A percentile compares a stretch with the other conserved stretches of the same genome.
Evolutionary conservation across 2,329 filamentous ascomycete species (phyloP).

Genomic region (Colletotrichum truncatum): DNA sequence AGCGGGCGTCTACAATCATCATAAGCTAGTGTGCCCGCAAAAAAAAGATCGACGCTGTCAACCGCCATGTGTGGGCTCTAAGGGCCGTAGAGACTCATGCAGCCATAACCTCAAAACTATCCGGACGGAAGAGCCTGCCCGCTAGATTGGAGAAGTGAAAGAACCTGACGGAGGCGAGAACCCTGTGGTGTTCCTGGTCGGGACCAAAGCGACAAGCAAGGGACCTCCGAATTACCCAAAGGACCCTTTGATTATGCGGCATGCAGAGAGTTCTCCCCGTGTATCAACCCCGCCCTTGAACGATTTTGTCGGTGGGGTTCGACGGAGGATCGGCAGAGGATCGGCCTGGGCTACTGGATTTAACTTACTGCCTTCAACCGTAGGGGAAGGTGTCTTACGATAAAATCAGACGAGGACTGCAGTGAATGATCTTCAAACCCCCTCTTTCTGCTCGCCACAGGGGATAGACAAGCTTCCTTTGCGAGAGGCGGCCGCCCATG

Average conservation of each 20-base stretch:
- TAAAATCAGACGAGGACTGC: conserved; percentile 9
- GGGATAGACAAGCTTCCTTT: neutral
- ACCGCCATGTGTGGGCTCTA: neutral
- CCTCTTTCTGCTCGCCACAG: neutral
- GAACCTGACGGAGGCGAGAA: neutral
- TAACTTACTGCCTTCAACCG: neutral
- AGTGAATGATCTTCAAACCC: neutral
- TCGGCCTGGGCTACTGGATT: neutral
- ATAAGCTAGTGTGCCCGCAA: neutral
- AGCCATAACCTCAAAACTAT: neutral
- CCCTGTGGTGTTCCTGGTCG: neutral
- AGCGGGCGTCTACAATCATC: neutral
- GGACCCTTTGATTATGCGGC: neutral
- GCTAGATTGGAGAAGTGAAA: neutral
- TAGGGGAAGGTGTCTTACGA: neutral
- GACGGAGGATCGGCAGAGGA: conserved; percentile 11
- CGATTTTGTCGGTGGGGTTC: neutral
- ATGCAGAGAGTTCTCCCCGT: neutral
- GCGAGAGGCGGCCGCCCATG: neutral
- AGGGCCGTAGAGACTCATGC: neutral
- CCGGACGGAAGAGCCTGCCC: neutral
- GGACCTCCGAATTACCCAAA: neutral
- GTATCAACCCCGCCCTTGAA: conserved; percentile 7
- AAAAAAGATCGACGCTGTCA: neutral
- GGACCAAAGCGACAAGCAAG: neutral